Evolutionary conservation across 257 asterid species (phyloP).

Genomic region (Linderniella brevidens): DNA sequence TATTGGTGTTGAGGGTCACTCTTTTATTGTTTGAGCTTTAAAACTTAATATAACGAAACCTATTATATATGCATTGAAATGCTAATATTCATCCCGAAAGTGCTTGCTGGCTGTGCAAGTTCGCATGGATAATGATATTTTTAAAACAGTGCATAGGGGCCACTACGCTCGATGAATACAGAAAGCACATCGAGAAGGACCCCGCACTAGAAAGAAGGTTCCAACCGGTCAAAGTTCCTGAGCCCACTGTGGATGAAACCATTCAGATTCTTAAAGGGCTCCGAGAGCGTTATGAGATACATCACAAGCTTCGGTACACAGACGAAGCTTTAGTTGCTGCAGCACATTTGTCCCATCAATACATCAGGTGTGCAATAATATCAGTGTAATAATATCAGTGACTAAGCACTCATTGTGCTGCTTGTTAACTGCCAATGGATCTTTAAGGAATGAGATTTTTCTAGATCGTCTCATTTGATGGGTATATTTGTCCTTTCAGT

Average conservation of each 20-base stretch:
- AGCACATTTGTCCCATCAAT: constrained; percentile 73
- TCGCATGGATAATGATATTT: too few species aligned
- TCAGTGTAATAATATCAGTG: not conserved
- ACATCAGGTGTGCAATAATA: constrained; percentile 43
- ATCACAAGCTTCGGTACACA: constrained; percentile 91
- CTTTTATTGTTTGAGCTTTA: too few species aligned
- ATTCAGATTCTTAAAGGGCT: constrained; percentile 84
- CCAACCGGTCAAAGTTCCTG: constrained; percentile 95
- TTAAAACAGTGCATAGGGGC: constrained; percentile 74
- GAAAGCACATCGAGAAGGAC: constrained; percentile 87
- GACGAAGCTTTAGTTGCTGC: constrained; percentile 81
- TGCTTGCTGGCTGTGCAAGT: too few species aligned
- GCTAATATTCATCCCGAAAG: too few species aligned
- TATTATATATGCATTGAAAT: too few species aligned
- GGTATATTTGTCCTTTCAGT: too few species aligned
- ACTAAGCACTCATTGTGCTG: too few species aligned
- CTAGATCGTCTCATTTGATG: too few species aligned
- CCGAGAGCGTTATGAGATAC: constrained; percentile 80
- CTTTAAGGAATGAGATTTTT: too few species aligned
- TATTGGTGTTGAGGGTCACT: too few species aligned
- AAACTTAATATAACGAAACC: too few species aligned
- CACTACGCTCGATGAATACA: constrained; percentile 78
- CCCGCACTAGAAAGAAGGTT: constrained; percentile 88
- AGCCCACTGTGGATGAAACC: constrained; percentile 86
- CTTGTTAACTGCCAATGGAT: too few species aligned